Evolutionary conservation across 306 rosid species (phyloP).

Genomic region (Sechiopsis laciniata): DNA sequence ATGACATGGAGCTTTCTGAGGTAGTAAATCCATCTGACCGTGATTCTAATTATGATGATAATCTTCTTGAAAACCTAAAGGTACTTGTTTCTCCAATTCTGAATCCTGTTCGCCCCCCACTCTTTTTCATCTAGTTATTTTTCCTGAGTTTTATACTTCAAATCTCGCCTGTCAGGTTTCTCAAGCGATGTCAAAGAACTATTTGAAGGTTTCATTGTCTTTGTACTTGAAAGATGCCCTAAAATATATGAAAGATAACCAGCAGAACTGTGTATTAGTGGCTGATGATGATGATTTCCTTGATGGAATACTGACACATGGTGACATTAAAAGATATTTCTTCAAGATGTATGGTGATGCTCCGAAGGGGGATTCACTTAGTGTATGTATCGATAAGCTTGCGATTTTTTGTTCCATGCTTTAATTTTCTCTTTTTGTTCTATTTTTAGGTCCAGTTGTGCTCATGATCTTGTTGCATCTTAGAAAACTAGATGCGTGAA

Average conservation of each 20-base stretch:
- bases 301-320: constrained; percentile 80
- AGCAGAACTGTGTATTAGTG: constrained; percentile 66
- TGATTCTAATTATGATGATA: constrained; percentile 53
- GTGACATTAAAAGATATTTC: constrained; percentile 68
- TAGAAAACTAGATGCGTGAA: not conserved
- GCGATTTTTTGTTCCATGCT: not conserved
- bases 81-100: constrained; percentile 31
- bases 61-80: constrained; percentile 70
- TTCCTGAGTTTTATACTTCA: not conserved
- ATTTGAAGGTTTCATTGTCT: constrained; percentile 50
- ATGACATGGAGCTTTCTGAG: constrained; percentile 55
- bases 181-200: constrained; percentile 69
- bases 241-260: constrained; percentile 54
- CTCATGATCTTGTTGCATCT: constrained; percentile 4
- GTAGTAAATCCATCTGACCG: constrained; percentile 39
- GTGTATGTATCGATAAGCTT: constrained; percentile 44
- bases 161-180: constrained; percentile 50
- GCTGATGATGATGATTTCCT: constrained; percentile 70
- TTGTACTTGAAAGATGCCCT: constrained; percentile 59
- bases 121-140: not conserved
- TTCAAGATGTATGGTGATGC: constrained; percentile 48
- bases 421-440: not conserved
- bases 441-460: constrained; percentile 1
- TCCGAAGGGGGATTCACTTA: constrained; percentile 37
- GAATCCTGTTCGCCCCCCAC: not conserved